A percentile compares a stretch with the other conserved stretches of the same genome.
These are phyloP conservation scores for Coniella vitis DNA, from an alignment of 2,329 filamentous ascomycete genomes.

Conservation along the genomic window DNA sequence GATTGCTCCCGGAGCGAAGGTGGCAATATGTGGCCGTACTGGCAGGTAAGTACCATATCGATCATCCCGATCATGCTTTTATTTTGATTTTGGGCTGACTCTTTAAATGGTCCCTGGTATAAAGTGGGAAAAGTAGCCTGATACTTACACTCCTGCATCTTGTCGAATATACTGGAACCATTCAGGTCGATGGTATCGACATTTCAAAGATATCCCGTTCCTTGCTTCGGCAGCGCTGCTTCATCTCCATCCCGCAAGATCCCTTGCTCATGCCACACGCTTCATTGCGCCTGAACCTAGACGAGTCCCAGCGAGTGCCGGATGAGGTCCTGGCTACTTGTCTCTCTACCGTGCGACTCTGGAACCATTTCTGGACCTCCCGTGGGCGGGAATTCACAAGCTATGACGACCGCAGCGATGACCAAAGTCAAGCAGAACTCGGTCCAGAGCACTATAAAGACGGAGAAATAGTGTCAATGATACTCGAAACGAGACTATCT, in stretches of 20 bases:
- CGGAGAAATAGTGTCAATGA: too few relatives aligned
- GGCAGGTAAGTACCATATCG: constrained; percentile 31
- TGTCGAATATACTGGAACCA: constrained; percentile 32
- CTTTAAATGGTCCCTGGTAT: constrained; percentile 15
- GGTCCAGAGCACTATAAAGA: too few relatives aligned
- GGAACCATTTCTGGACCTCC: constrained; percentile 6
- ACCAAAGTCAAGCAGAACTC: too few relatives aligned
- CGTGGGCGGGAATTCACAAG: too few relatives aligned
- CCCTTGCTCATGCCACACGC: constrained; percentile 33
- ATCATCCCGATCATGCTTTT: not conserved
- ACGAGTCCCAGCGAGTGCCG: constrained; percentile 29
- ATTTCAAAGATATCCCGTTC: constrained; percentile 36
- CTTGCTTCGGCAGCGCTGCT: constrained; percentile 33
- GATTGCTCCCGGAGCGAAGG: constrained; percentile 36
- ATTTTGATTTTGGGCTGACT: not conserved
- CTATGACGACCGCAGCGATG: too few relatives aligned
- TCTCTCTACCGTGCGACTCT: constrained; percentile 28
- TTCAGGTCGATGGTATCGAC: constrained; percentile 41
- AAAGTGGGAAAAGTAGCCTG: constrained; percentile 34
- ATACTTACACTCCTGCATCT: constrained; percentile 42
- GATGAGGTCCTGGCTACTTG: constrained; percentile 34
- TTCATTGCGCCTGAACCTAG: constrained; percentile 40
- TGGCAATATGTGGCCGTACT: constrained; percentile 47
- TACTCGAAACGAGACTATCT: constrained; percentile 25
- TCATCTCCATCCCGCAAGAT: constrained; percentile 39